These are phyloP conservation scores for Sporothrix variecibatus DNA, from an alignment of 2,329 filamentous ascomycete genomes.

Conservation along the genomic window DNA sequence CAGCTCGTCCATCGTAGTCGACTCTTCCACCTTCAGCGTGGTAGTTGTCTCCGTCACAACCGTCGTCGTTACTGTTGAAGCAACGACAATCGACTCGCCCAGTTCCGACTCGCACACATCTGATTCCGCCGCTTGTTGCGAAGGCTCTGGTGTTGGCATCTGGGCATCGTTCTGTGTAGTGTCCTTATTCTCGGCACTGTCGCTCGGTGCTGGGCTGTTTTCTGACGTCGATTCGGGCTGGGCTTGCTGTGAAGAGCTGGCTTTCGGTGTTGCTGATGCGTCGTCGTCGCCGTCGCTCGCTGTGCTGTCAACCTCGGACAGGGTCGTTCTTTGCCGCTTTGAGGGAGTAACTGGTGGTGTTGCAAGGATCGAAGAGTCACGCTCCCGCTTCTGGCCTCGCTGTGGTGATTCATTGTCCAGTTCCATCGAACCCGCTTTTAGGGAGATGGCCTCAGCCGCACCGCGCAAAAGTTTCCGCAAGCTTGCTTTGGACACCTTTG, in stretches of 20 bases:
- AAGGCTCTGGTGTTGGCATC: slow-evolving; percentile 28
- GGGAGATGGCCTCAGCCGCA: slow-evolving; percentile 3
- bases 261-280: background rate
- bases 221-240: slow-evolving; percentile 26
- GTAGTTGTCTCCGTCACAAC: slow-evolving; percentile 16
- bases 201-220: slow-evolving; percentile 36
- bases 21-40: slow-evolving; percentile 12
- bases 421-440: background rate
- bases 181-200: slow-evolving; percentile 34
- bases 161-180: background rate
- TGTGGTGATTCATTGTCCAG: slow-evolving; percentile 25
- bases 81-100: background rate
- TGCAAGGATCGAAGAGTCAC: slow-evolving; percentile 48
- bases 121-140: slow-evolving; percentile 3
- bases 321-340: slow-evolving; percentile 48
- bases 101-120: slow-evolving; percentile 18
- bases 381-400: slow-evolving; percentile 40
- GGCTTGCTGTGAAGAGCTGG: background rate
- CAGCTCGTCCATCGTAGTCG: background rate
- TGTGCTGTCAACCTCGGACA: slow-evolving; percentile 24
- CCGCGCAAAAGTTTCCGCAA: slow-evolving; percentile 28
- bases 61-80: background rate
- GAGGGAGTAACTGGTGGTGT: slow-evolving; percentile 59
- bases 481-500: slow-evolving; percentile 48
- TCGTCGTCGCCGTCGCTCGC: background rate